A percentile compares a stretch with the other conserved stretches of the same genome.
phyloP scores from a whole-genome alignment of 2,329 filamentous ascomycete species.

The Calonectria multiphialidica region DNA sequence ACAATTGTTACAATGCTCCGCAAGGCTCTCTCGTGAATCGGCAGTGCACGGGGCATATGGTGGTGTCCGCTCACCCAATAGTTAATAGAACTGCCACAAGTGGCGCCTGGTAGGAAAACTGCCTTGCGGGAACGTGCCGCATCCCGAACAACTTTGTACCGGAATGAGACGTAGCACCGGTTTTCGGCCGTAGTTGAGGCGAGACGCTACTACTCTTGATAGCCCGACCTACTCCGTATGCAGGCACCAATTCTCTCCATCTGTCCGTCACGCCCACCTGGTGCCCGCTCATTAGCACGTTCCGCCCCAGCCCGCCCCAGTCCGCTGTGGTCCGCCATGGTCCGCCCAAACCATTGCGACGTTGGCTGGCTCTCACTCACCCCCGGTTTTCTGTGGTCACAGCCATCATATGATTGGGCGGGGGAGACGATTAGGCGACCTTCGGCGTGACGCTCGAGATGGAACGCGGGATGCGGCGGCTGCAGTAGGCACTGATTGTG shows the following conservation, averaged over 20 bases:
- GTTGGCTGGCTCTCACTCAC: slow-evolving; percentile 21
- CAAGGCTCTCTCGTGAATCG: background rate
- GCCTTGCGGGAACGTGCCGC: slow-evolving; percentile 27
- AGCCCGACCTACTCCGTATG: background rate
- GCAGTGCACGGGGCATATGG: slow-evolving; percentile 16
- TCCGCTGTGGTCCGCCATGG: slow-evolving; percentile 22
- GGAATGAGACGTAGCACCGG: background rate
- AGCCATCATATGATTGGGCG: slow-evolving; percentile 32
- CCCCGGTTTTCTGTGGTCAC: slow-evolving; percentile 27
- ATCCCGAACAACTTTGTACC: slow-evolving; percentile 13
- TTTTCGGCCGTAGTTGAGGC: slow-evolving; percentile 22
- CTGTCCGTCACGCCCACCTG: background rate
- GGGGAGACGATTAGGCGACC: slow-evolving; percentile 30
- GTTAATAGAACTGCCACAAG: slow-evolving; percentile 7
- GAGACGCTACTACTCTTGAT: background rate
- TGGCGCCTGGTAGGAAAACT: slow-evolving; percentile 17
- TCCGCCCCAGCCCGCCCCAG: slow-evolving; percentile 12
- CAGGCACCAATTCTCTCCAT: slow-evolving; percentile 3
- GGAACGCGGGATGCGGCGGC: background rate
- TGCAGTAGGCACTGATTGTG: background rate
- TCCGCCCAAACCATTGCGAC: slow-evolving; percentile 31
- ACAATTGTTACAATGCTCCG: background rate
- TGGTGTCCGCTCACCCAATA: slow-evolving; percentile 8
- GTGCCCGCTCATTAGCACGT: background rate
- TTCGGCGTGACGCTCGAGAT: background rate